phyloP scores from a whole-genome alignment of 768 basidiomycete genomes.

The Suillus subaureus region DNA sequence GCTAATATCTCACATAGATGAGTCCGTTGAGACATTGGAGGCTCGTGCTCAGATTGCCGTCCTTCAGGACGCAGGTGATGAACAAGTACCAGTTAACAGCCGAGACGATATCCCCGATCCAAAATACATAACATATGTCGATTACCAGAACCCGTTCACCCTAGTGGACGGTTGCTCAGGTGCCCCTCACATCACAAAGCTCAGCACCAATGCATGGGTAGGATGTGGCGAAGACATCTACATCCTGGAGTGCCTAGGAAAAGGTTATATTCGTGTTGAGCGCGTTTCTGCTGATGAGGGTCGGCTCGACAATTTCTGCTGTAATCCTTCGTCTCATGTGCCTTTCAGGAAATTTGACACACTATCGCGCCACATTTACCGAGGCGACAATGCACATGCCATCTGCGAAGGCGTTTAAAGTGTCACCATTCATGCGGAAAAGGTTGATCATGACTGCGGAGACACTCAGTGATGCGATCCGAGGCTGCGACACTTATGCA shows the following conservation, averaged over 20 bases:
- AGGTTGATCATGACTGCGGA: conserved; percentile 56
- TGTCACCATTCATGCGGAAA: conserved; percentile 57
- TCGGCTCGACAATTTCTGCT: conserved; percentile 16
- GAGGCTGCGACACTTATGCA: conserved; percentile 71
- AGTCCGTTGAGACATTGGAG: conserved; percentile 50
- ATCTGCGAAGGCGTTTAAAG: conserved; percentile 46
- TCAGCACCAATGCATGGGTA: conserved; percentile 77
- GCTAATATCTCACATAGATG: conserved; percentile 41
- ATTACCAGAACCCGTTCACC: conserved; percentile 75
- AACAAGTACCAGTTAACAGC: conserved; percentile 21
- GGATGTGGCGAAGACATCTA: conserved; percentile 71
- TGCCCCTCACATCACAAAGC: conserved; percentile 50
- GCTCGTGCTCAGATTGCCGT: conserved; percentile 35
- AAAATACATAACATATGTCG: conserved; percentile 68
- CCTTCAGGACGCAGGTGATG: conserved; percentile 10
- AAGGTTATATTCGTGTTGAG: conserved; percentile 68
- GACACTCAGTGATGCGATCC: conserved; percentile 60
- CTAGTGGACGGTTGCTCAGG: conserved; percentile 53
- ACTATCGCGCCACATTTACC: conserved; percentile 56
- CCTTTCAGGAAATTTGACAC: conserved; percentile 18
- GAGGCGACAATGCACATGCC: conserved; percentile 49
- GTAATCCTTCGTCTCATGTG: neutral
- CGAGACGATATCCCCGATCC: conserved; percentile 50
- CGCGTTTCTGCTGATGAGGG: conserved; percentile 41
- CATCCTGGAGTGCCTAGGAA: conserved; percentile 74